Evolutionary conservation across 129 eudicot species (phyloP).

Genomic region (Artemisia annua): DNA sequence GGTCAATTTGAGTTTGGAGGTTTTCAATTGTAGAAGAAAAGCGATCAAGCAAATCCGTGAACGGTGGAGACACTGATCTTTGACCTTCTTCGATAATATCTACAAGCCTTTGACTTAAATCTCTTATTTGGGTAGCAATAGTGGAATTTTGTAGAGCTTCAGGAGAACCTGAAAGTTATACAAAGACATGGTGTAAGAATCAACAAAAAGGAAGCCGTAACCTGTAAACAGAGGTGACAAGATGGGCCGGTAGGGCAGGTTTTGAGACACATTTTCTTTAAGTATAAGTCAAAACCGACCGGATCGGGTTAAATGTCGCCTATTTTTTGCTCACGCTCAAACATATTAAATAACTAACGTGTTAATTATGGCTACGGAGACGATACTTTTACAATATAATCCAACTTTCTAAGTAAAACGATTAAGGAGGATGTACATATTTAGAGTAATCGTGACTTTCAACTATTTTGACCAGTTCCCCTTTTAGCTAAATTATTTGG

Average conservation of each 20-base stretch:
- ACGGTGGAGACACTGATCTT: conserved; percentile 53
- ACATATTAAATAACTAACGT: no score
- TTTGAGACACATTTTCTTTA: no score
- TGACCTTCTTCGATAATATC: conserved; percentile 55
- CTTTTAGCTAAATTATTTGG: neutral
- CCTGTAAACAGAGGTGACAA: neutral
- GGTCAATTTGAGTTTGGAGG: conserved; percentile 61
- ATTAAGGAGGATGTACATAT: neutral
- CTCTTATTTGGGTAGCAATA: conserved; percentile 53
- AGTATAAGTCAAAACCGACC: no score
- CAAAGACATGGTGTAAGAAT: conserved; percentile 20
- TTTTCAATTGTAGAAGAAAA: conserved; percentile 47
- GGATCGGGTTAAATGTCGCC: no score
- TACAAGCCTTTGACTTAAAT: conserved; percentile 52
- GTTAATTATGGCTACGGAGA: neutral
- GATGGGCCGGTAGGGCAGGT: no score
- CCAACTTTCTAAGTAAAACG: neutral
- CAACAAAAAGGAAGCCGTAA: neutral
- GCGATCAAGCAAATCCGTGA: conserved; percentile 46
- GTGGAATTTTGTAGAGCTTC: conserved; percentile 49
- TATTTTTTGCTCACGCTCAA: no score
- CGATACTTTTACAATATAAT: neutral
- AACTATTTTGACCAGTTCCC: neutral
- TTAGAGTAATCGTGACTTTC: neutral
- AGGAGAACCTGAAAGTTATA: conserved; percentile 44